These are phyloP conservation scores for Agrostemma githago DNA, from an alignment of 148 eudicot genomes.

Conservation along the genomic window DNA sequence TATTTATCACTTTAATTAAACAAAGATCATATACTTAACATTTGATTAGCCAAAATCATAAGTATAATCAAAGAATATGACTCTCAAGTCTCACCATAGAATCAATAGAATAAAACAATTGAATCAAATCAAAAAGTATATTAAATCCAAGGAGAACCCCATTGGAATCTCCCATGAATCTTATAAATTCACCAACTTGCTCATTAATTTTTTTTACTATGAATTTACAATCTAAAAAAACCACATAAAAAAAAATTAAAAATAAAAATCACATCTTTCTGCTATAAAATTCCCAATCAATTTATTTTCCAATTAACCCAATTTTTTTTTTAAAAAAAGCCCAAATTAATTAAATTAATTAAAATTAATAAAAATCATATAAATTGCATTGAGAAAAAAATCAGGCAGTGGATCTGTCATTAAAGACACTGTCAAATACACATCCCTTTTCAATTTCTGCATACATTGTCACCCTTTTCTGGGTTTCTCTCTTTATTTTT, in stretches of 20 bases:
- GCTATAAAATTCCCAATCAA: not conserved
- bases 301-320: not conserved
- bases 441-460: slow-evolving; percentile 24
- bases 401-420: slow-evolving; percentile 21
- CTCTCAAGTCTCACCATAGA: not conserved
- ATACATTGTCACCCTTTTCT: not conserved
- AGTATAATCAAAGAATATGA: not conserved
- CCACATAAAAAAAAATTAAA: not conserved
- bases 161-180: slow-evolving; percentile 5
- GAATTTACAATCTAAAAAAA: not conserved
- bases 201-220: not conserved
- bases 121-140: not conserved
- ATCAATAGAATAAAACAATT: not conserved
- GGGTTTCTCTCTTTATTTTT: not conserved
- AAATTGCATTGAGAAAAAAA: slow-evolving; percentile 9
- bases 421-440: slow-evolving; percentile 29
- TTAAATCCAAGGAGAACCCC: slow-evolving; percentile 4
- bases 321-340: too few relatives aligned
- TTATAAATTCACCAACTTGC: not conserved
- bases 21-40: not conserved
- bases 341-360: not conserved
- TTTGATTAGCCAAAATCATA: not conserved
- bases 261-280: not conserved
- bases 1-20: not conserved
- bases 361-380: not conserved